These are phyloP conservation scores for Candida patagonica DNA, from an alignment of 805 yeast species.

Conservation along the genomic window DNA sequence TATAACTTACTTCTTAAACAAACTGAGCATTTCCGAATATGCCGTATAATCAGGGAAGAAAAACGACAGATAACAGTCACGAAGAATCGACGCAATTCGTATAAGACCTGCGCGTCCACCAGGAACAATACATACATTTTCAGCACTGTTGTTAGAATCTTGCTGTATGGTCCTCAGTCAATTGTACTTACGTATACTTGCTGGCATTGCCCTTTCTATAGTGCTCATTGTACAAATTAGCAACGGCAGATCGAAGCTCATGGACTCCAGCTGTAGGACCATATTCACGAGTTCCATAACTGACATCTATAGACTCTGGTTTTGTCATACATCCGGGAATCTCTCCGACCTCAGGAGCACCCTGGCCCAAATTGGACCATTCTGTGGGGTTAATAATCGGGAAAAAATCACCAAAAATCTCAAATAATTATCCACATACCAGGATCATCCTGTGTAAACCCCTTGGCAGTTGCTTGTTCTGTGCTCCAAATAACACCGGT, in stretches of 20 bases:
- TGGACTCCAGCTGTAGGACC: constrained; percentile 53
- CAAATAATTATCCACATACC: constrained; percentile 3
- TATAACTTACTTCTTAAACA: constrained; percentile 40
- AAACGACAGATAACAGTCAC: constrained; percentile 50
- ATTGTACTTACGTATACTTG: constrained; percentile 35
- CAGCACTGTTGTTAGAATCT: constrained; percentile 20
- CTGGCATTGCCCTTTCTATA: constrained; percentile 41
- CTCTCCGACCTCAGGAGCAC: constrained; percentile 57
- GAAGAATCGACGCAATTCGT: constrained; percentile 50
- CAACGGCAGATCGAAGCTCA: constrained; percentile 48
- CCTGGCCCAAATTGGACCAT: constrained; percentile 58
- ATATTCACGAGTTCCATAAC: constrained; percentile 44
- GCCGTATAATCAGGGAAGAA: constrained; percentile 58
- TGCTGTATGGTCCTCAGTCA: constrained; percentile 17
- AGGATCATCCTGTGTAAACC: constrained; percentile 34
- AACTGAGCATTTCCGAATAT: constrained; percentile 54
- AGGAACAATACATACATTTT: constrained; percentile 54
- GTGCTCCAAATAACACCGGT: constrained; percentile 61
- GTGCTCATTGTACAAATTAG: constrained; percentile 44
- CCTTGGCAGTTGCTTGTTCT: constrained; percentile 50
- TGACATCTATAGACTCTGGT: constrained; percentile 39
- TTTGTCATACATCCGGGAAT: constrained; percentile 49
- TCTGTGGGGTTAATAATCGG: constrained; percentile 6
- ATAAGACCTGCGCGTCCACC: constrained; percentile 58
- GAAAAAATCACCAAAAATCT: not conserved